These are phyloP conservation scores for Russula earlei DNA, from an alignment of 768 basidiomycete genomes.

Conservation along the genomic window DNA sequence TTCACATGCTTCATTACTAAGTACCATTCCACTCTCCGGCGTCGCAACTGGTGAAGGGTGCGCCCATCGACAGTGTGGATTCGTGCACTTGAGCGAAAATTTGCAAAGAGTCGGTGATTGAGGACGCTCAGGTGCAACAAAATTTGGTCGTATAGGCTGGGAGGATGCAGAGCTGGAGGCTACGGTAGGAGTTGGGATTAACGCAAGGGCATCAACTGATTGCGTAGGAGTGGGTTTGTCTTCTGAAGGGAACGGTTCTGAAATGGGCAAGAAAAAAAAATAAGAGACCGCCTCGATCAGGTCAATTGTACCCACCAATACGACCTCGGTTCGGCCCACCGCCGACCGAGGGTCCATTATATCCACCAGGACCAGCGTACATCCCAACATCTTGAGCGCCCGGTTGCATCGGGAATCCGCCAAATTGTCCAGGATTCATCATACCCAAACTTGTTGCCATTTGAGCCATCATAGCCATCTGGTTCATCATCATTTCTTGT, in stretches of 20 bases:
- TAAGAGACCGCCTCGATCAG: constrained; percentile 18
- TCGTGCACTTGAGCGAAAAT: constrained; percentile 84
- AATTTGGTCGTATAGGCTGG: constrained; percentile 34
- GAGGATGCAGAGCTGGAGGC: constrained; percentile 22
- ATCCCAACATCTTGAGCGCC: constrained; percentile 40
- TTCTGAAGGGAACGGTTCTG: constrained; percentile 8
- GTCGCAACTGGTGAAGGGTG: constrained; percentile 98
- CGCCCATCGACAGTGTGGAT: constrained; percentile 80
- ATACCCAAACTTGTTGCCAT: constrained; percentile 82
- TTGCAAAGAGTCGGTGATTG: constrained; percentile 91
- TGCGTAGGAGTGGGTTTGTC: constrained; percentile 19
- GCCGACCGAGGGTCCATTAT: constrained; percentile 30
- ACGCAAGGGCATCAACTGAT: constrained; percentile 12
- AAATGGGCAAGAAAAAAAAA: constrained; percentile 10
- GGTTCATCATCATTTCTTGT: constrained; percentile 87
- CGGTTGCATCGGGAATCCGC: constrained; percentile 51
- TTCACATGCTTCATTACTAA: constrained; percentile 91
- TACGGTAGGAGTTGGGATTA: constrained; percentile 18
- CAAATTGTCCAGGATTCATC: constrained; percentile 56
- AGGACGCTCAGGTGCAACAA: constrained; percentile 63
- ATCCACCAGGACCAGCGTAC: constrained; percentile 28
- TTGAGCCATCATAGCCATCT: constrained; percentile 90
- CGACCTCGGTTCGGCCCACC: constrained; percentile 36
- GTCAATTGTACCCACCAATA: constrained; percentile 22
- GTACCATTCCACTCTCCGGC: constrained; percentile 85